A percentile compares a stretch with the other conserved stretches of the same genome.
Evolutionary conservation across 2,329 filamentous ascomycete species (phyloP).

Genomic region (Botryotinia globosa): DNA sequence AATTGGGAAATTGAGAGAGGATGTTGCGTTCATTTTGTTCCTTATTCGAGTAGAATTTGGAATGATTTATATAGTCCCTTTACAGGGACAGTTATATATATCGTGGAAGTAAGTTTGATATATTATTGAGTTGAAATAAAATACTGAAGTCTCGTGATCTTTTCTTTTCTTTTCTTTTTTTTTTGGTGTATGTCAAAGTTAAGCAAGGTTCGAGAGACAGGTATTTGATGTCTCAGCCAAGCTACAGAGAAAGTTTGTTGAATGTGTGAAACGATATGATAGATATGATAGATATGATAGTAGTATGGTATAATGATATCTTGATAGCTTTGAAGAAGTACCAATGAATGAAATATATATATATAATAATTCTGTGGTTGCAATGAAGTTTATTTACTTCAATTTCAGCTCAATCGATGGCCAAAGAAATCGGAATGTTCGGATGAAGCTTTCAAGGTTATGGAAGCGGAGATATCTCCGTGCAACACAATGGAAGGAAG

Average conservation of each 20-base stretch:
- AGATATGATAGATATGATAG: not conserved
- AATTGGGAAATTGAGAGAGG: conserved; percentile 23
- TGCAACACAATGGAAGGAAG: not conserved
- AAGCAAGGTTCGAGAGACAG: not conserved
- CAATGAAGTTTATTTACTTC: not conserved
- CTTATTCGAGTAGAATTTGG: not conserved
- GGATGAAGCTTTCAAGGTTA: not conserved
- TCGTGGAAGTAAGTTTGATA: not conserved
- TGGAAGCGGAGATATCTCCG: not conserved
- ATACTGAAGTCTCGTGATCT: not conserved
- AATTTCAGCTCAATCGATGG: not conserved
- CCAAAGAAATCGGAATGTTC: not conserved
- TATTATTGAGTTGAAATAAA: not conserved
- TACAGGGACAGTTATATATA: not conserved
- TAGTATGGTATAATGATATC: not conserved
- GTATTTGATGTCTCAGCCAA: conserved; percentile 2
- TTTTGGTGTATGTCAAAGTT: not conserved
- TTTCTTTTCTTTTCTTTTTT: not conserved
- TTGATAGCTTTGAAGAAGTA: not conserved
- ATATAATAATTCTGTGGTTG: not conserved
- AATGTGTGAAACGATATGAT: not conserved
- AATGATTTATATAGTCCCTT: not conserved
- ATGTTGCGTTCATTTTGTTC: conserved; percentile 33
- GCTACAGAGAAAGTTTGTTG: not conserved
- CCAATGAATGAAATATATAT: not conserved